Base-by-base conservation (phyloP, 192 early-diverging fungal species). In the Dispira simplex region DNA sequence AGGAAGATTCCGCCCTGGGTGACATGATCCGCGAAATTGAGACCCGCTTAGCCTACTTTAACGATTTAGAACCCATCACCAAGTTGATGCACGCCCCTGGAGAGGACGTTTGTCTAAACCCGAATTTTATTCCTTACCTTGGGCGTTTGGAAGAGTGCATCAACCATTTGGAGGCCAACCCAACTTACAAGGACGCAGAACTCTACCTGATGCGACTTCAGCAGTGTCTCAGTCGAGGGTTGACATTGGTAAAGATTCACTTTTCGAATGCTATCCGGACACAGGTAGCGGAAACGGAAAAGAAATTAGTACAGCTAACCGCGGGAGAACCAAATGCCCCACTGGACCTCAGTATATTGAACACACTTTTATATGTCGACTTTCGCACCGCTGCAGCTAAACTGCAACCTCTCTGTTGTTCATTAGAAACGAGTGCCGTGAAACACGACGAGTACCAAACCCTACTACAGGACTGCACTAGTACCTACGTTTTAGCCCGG, bases 201-300 rank as follows among this genome's bases (percentile, higher is more conserved):
- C 80, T 97, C 47, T 97, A 95, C 67, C 76, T 87, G 43, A 90
- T 95, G 88, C 79, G 92, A 21, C 97, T 93, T 69, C 76, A 88
- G 20, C 93, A 97, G 67, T 95, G 93, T 70, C 87, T 95, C 75
- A 92, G 92, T n/a, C 83, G 89, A 27, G 90, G 87, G 10, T 83
- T 99, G 71, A 85, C 93, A 21, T 73, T 97, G 44, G 92, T 99
- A 69, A 97, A 97, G 67, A 86, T 92, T 80, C 79, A 91, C 62
- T 82, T 86, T 64, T 83, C 93, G 27, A 81, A 80, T 43, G 77
- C 75, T 4, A 73, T 94, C 68, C 80, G 88, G 26, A 71, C 70
- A 16, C 68, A 93, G 26, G 77, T 75, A 2, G 68, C 69, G 21
- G 86, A 91, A 32, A 75, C 85, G 12, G 67, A 75, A 43, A 88